Percentiles rank a stretch among this genome's conserved stretches.
Conservation (phyloP, 345 rosid species). For the Excoecaria agallocha region DNA sequence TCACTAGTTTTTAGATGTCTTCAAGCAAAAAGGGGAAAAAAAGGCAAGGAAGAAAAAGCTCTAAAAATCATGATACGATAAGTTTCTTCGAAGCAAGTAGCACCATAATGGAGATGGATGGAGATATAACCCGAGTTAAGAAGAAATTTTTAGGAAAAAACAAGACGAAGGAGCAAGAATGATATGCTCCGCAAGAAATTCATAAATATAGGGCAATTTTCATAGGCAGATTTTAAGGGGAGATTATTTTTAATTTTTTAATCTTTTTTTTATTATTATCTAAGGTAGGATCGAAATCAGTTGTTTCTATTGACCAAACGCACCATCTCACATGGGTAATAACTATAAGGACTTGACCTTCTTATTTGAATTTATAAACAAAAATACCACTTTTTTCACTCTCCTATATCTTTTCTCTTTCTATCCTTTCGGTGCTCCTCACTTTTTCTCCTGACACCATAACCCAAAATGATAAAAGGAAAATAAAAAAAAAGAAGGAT, state of each 20-base stretch:
- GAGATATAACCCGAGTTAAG: neutral
- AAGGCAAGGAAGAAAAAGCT: neutral
- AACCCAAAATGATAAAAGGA: conserved; percentile 29
- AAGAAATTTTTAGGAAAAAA: neutral
- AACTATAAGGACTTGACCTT: conserved; percentile 30
- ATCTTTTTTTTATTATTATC: neutral
- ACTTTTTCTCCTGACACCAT: conserved; percentile 33
- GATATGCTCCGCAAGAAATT: neutral
- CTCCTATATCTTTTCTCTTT: neutral
- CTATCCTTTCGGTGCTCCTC: conserved; percentile 38
- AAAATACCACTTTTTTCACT: neutral
- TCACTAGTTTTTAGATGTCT: neutral
- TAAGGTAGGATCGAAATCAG: neutral
- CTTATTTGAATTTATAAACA: neutral
- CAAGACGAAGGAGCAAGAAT: neutral
- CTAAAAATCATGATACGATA: neutral
- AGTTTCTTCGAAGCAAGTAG: neutral
- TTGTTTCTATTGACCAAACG: conserved; percentile 7
- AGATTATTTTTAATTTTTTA: neutral
- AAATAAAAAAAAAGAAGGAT: conserved; percentile 16
- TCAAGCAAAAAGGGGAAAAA: neutral
- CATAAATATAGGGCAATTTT: neutral
- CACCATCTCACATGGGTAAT: conserved; percentile 38
- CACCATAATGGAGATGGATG: neutral
- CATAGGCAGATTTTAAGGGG: neutral